phyloP scores from a whole-genome alignment of 805 yeast genomes.

The Candida xyloterini region DNA sequence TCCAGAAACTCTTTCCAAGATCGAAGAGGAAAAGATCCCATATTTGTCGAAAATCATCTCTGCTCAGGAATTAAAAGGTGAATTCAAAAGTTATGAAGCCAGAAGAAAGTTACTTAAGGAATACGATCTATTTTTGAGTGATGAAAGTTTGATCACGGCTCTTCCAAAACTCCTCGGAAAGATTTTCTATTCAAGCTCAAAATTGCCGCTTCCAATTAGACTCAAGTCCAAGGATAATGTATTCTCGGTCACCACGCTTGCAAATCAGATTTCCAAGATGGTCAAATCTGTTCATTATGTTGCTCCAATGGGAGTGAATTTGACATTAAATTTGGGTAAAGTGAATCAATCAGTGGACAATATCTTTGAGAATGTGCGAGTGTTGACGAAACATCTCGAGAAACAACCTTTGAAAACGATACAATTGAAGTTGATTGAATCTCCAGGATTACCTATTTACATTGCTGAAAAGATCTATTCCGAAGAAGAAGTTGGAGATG shows the following conservation, averaged over 20 bases:
- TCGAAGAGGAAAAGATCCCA: slow-evolving; percentile 47
- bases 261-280: slow-evolving; percentile 57
- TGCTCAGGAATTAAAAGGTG: slow-evolving; percentile 73
- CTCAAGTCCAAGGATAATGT: slow-evolving; percentile 32
- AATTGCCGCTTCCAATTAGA: slow-evolving; percentile 66
- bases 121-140: slow-evolving; percentile 78
- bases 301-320: slow-evolving; percentile 71
- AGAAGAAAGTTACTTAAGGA: slow-evolving; percentile 68
- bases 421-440: slow-evolving; percentile 60
- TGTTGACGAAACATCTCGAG: slow-evolving; percentile 49
- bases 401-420: slow-evolving; percentile 49
- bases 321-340: slow-evolving; percentile 66
- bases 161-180: slow-evolving; percentile 85
- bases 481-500: slow-evolving; percentile 47
- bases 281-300: slow-evolving; percentile 56
- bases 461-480: slow-evolving; percentile 54
- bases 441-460: slow-evolving; percentile 85
- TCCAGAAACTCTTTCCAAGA: slow-evolving; percentile 40
- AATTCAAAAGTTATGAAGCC: slow-evolving; percentile 84
- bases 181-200: slow-evolving; percentile 59
- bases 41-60: slow-evolving; percentile 58
- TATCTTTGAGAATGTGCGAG: slow-evolving; percentile 57
- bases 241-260: slow-evolving; percentile 48
- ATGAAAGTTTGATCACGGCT: slow-evolving; percentile 74
- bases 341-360: slow-evolving; percentile 43